Conservation (phyloP, 2,329 filamentous ascomycete genomes). For the Colletotrichum graminicola region DNA sequence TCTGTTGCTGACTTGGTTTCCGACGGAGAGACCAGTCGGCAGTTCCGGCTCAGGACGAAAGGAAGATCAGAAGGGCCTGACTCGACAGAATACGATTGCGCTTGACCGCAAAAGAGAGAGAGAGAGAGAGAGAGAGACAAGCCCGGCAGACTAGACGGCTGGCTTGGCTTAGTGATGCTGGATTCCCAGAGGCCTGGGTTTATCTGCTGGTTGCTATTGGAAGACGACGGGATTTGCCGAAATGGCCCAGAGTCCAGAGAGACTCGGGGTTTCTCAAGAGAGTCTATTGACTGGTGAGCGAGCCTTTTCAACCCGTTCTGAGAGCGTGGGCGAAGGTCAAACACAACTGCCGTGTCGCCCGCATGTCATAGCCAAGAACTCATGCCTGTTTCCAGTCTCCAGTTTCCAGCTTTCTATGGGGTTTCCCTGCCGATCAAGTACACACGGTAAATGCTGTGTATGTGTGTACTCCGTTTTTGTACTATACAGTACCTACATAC, state of each 20-base stretch:
- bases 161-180: not conserved
- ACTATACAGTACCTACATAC: no score
- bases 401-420: constrained; percentile 21
- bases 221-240: not conserved
- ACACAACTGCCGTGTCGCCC: constrained; percentile 39
- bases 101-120: not conserved
- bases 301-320: not conserved
- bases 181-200: not conserved
- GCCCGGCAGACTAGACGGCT: no score
- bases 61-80: not conserved
- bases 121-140: not conserved
- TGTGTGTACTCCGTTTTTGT: no score
- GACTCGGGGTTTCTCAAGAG: not conserved
- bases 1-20: not conserved
- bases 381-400: constrained; percentile 33
- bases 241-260: not conserved
- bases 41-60: not conserved
- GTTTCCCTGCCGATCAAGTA: constrained; percentile 24
- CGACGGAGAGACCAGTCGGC: not conserved
- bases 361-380: constrained; percentile 20
- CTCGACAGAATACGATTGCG: not conserved
- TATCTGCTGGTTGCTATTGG: not conserved
- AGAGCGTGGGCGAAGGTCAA: not conserved
- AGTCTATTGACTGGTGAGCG: not conserved
- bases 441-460: not conserved